Base-by-base conservation (phyloP, 2,329 filamentous ascomycete species). In the Nemania bipapillata region DNA sequence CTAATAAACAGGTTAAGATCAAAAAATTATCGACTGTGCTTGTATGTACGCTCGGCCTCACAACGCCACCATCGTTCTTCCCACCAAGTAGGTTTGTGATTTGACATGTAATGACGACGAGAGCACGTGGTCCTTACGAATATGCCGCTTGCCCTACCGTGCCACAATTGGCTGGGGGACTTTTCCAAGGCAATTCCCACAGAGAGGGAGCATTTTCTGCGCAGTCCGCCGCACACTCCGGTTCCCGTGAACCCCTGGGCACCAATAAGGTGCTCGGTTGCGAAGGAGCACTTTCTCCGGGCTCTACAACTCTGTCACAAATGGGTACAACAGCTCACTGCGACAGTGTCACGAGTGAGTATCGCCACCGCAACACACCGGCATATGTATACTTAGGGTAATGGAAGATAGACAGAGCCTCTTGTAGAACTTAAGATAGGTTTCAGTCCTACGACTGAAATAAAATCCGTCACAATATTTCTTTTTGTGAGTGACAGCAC, bases 281-380 rank as follows among this genome's bases (percentile, higher is more conserved):
- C n/a, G n/a, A 42, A 37, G 24, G 28, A 37, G 40, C 28, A 20
- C 22, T 52, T 54, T 32, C 40, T 35, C 22, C 49, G 26, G 30
- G 24, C 30, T 42, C 30, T 58, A n/a, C 7, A 20, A 49, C 49
- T 15, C 20, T 42, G 30, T 64, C 50, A 37, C 28, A 32, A 45
- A 60, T 45, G 11, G 2, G 61, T 55, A 61, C 53, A 52, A 32
- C 37, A 67, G 28, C 59, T 40, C 37, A 35, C 28, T 59, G 20
- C 28, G 37, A 24, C 15, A 9, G 37, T 58, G 37, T 37, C 37
- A 63, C 65, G 28, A 63, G 32, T 57, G 30, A 50, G 9, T 37
- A 37, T 62, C 26, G 64, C 57, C 57, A 66, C 64, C 17, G 35
- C n/a, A n/a, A 12, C 47, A 26, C 28, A 12, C n/a, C 50, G 2